Base-by-base conservation (phyloP, 768 basidiomycete species). In the Calocera viscosa region DNA sequence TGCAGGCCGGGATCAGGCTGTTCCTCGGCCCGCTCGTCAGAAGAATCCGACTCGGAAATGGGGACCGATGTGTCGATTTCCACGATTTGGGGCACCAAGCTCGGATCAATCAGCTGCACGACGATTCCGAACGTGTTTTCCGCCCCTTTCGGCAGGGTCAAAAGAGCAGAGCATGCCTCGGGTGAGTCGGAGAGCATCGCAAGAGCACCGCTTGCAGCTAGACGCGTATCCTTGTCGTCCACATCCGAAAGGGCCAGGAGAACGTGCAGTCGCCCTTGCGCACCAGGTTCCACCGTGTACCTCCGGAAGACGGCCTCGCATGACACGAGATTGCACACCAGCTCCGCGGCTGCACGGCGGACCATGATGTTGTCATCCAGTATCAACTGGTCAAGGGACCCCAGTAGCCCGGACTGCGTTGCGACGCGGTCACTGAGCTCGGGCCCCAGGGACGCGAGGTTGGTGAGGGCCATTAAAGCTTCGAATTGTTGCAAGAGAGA, bases 381-480 rank as follows among this genome's bases (percentile, higher is more conserved):
- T 69, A 93, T 80, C 17, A 92, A 74, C 16, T 87, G 78, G 71
- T 94, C 91, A 5, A 87, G 80, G 68, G 83, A 85, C 76, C 81
- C 80, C 65, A 89, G 71, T 33, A 91, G 74, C 1, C 84, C 84
- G 43, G 39, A 19, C 14, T 49, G 34, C 32, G 22, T 28, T 1
- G 86, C 86, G 63, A 96, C 83, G 53, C 87, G 83, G 22, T 82
- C 79, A 1, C 90, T 86, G 10, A 86, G 75, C 33, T 84, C 82
- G 0, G 85, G 78, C 63, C 83, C 83, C 64, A 90, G 82, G 19
- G 93, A 94, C 0, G 95, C 87, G 47, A 98, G 78, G 74, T 99
- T 99, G 8, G 96, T 99, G 65, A 99, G 80, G 0, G 93, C 94
- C 95, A 98, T 97, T 71, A 94, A 80, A 2, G 86, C 86, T 75